Evolutionary conservation across 495 filamentous ascomycete genomes (phyloP), one percentile per base, ranked within the genome.

Genomic region (Trichoderma gamsii): DNA sequence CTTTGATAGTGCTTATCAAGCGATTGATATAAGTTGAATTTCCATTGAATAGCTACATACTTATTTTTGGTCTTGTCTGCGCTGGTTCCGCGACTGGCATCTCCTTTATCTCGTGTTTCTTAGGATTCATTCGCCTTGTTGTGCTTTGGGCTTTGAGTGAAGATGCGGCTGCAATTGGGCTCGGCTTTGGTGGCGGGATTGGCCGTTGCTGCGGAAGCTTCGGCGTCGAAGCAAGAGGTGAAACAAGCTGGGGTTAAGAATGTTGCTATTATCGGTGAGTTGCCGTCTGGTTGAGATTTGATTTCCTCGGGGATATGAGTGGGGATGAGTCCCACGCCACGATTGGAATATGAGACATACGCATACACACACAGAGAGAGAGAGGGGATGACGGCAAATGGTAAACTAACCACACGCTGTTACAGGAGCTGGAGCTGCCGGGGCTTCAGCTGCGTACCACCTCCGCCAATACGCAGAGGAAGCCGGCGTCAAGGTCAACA

Each of bases 361-460:
- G 4, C 4, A 29, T 29, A 29, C 4, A 29, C 29, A 29, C 29
- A 61, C 18, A 11, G 11, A 11, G n/a, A n/a, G 18, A 11, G 52
- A 61, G 27, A n/a, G 11, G 7, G n/a, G 1, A 23, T n/a, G 18
- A 61, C 27, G 15, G 61, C 11, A 25, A 63, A 5, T 6, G 21
- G 23, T 21, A 8, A 71, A 21, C 70, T 70, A 61, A 43, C 29
- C 25, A 38, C 35, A 4, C 11, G 2, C 29, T 32, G 25, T 7
- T 38, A 63, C 71, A 97, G 94, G 95, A 69, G 95, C 95, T 76
- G 95, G 95, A 29, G 88, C 95, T 63, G 96, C 85, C 21, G 96
- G 95, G 15, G 85, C 96, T 3, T 96, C 93, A 15, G 81, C 93
- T 12, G 94, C 96, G 43, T 95, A 94, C 75, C 86, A 92, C 70